Base-by-base conservation (phyloP, 371 early-diverging fungal genomes). In the Mortierella sp. region DNA sequence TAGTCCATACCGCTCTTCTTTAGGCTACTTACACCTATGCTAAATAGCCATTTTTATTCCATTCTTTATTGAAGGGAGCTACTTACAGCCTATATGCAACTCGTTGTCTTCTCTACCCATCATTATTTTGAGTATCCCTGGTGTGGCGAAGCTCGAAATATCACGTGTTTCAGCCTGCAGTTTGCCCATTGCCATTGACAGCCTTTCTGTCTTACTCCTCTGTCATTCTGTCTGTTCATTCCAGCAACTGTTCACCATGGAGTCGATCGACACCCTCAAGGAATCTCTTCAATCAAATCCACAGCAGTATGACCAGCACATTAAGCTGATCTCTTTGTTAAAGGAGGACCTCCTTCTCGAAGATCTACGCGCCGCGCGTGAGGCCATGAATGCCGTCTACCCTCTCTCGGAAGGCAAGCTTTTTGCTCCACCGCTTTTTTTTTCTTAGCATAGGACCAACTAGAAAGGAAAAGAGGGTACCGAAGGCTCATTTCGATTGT, bases 401-500 rank as follows among this genome's bases (percentile, higher is more conserved):
- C 79, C 79, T 0, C 70, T 79, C 7, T 59, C 73, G 11, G 79
- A 79, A 63, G 79, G 79, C 72, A 64, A 12, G 53, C 53, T 9
- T 37, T 9, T 5, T 5, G 53, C 21, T 3, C 21, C 4, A 11
- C 16, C 19, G 7, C 16, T 53, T 19, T 53, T 53, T 53, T 23
- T 53, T 21, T 19, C 23, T n/a, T n/a, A n/a, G 26, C 9, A 1
- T 9, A 26, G 23, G 53, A 53, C 26, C 23, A 53, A 21, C 37
- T 37, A 5, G 53, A 5, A 14, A 21, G 5, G 50, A 50, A 50
- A 50, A 14, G 50, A 4, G 50, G 14, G 16, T 50, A n/a, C n/a
- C n/a, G n/a, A n/a, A n/a, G 46, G 16, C 46, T 12, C 46, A 16
- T 16, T 46, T 46, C 12, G 12, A 16, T 12, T 46, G 46, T 12